Evolutionary conservation across 2,329 filamentous ascomycete species (phyloP), one percentile per base, ranked within the genome.

Genomic region (Fusarium brevicatenulatum): DNA sequence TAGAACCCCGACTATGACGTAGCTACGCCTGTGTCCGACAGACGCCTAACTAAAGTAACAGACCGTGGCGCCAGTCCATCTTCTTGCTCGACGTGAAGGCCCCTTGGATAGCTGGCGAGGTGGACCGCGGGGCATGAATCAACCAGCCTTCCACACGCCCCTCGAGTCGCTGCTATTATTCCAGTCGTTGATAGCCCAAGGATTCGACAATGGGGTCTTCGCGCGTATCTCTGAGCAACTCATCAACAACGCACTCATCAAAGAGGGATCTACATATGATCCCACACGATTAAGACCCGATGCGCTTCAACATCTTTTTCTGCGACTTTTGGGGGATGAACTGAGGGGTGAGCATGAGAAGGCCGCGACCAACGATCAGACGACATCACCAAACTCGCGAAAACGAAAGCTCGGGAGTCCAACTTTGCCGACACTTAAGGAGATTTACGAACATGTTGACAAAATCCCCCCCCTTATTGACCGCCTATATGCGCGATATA

Each of bases 161-260:
- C 92, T 97, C 86, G 95, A 97, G 88, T 93, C 92, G 79, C 88
- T 97, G 70, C 89, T 96, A 75, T 88, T 97, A 78, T 95, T 96
- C 84, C 93, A 95, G 83, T 92, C 91, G 69, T 88, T 97, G 73
- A 88, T 91, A 75, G 86, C 86, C 75, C 87, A 93, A 82, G 92
- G 92, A 79, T 85, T 91, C 73, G 88, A 90, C 74, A 85, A 90
- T 58, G 81, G 86, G 70, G 90, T 89, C 80, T 96, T 97, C 83
- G 84, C 85, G 78, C 87, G 87, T 75, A 93, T 96, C 71, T 95
- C 94, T 66, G 88, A 92, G 73, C 84, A 91, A 67, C 89, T 98
- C 71, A 91, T 89, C 82, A 90, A 87, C 78, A 95, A 97, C 80
- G 85, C 89, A 23, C 86, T 94, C 70, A 87, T 98, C 80, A 91